Evolutionary conservation across 768 basidiomycete genomes (phyloP).

Genomic region (Omphalotus guepiniiformis): DNA sequence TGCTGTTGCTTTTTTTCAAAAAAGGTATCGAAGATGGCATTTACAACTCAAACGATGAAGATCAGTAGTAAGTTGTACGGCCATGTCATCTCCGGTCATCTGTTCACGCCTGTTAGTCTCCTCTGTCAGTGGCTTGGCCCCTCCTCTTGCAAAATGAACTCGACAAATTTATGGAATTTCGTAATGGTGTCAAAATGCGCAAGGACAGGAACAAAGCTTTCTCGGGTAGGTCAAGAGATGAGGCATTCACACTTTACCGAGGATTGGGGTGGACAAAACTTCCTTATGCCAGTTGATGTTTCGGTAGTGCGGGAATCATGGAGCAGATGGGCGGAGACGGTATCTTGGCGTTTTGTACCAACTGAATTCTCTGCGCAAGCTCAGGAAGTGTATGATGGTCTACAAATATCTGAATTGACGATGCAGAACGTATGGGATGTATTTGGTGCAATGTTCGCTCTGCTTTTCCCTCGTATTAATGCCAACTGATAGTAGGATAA

Average conservation of each 20-base stretch:
- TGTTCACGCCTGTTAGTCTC: conserved; percentile 8
- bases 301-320: conserved; percentile 13
- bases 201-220: conserved; percentile 19
- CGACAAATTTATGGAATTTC: conserved; percentile 10
- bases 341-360: conserved; percentile 11
- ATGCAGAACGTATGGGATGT: conserved; percentile 17
- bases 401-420: conserved; percentile 8
- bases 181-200: conserved; percentile 14
- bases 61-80: conserved; percentile 12
- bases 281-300: background rate
- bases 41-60: conserved; percentile 11
- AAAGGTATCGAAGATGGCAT: conserved; percentile 9
- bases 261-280: background rate
- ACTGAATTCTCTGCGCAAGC: conserved; percentile 9
- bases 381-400: conserved; percentile 8
- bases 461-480: conserved; percentile 10
- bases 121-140: conserved; percentile 17
- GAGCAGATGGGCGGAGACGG: conserved; percentile 13
- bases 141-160: conserved; percentile 13
- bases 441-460: conserved; percentile 9
- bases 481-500: too few relatives aligned
- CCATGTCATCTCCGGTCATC: background rate
- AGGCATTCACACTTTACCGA: conserved; percentile 11
- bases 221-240: conserved; percentile 18
- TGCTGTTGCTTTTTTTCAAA: conserved; percentile 13